Evolutionary conservation across 2,329 filamentous ascomycete species (phyloP), one percentile per base, ranked within the genome.

Genomic region (Pseudogymnoascus sp.): DNA sequence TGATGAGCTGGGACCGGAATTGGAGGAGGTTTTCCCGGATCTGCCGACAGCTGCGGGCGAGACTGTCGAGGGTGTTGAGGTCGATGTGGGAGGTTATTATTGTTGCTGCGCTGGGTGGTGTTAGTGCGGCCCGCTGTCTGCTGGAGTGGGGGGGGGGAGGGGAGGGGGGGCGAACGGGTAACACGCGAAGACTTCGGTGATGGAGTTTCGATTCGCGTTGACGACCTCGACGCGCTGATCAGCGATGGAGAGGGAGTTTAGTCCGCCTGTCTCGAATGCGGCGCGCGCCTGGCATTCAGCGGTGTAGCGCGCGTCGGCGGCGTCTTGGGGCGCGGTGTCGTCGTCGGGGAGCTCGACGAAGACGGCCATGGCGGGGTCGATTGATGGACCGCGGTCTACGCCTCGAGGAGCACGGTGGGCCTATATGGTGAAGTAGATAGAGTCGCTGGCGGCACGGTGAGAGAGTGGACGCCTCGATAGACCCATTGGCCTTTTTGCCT

Each of bases 31-130:
- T 90, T 63, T 82, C 81, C 68, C 90, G 90, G 66, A 96, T 84
- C 71, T 90, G 86, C 61, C 88, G 89, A 74, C 91, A 96, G 63
- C 91, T 92, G 62, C 84, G 84, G 61, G 92, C 90, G 18, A 97
- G 84, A 67, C 88, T 86, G 74, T 96, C 88, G 70, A 97, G 84
- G 12, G 90, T 88, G 74, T 93, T 96, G 60, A 96, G 83, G 73
- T 97, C 93, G 73, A 97, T 85, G 69, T 84, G 83, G 33, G 85
- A 83, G 59, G 90, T 89, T 67, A 97, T 83, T 18, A 31, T 16
- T 2, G 40, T 44, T 44, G 40, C 16, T 44, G 40, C 40, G 16
- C 40, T 44, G 18, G 4, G 40, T 2, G 5, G 40, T 21, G 18
- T 44, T 21, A 44, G 38, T n/a, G n/a, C n/a, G n/a, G n/a, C n/a